Base-by-base conservation (phyloP, 768 basidiomycete species). In the Trametes cingulata region DNA sequence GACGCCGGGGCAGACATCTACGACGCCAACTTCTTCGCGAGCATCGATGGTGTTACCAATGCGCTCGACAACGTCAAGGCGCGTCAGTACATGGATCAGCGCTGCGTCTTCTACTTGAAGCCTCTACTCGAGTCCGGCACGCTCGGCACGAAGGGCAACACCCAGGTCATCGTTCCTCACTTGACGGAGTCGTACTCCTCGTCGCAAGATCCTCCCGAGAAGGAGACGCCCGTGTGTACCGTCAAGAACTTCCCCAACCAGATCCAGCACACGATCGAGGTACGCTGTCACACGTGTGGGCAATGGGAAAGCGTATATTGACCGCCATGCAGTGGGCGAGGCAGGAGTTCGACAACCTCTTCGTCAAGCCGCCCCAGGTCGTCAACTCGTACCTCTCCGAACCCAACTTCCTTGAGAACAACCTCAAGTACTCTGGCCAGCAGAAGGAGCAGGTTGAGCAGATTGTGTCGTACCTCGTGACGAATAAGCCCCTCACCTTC, bases 231-330 rank as follows among this genome's bases (percentile, higher is more conserved):
- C 22, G 92, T 91, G 24, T 99, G 97, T 74, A 99, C 97, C 1
- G 90, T 98, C 73, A 98, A 98, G 79, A 98, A 93, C 76, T 99
- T 98, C 84, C 97, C 97, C 10, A 95, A 99, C 72, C 90, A 90
- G 24, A 98, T 98, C 68, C 89, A 93, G 65, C 97, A 99, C 76
- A 97, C 95, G 7, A 99, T 99, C 60, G 94, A 98, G 81, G 93
- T 91, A 56, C 29, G 29, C 29, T 5, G 82, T 71, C n/a, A 19
- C 36, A 25, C 41, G 12, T 13, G 19, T 22, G 27, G 36, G 14
- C 15, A 3, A n/a, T 24, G 45, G 20, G 17, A 17, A 22, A 27
- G 15, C 10, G 37, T 20, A 48, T 51, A 37, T 52, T 65, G 36
- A 68, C 46, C 15, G 27, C 9, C 37, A 46, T 57, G 12, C 67